Evolutionary conservation across 2,329 filamentous ascomycete species (phyloP).

Genomic region (Leptographium galeiforme): DNA sequence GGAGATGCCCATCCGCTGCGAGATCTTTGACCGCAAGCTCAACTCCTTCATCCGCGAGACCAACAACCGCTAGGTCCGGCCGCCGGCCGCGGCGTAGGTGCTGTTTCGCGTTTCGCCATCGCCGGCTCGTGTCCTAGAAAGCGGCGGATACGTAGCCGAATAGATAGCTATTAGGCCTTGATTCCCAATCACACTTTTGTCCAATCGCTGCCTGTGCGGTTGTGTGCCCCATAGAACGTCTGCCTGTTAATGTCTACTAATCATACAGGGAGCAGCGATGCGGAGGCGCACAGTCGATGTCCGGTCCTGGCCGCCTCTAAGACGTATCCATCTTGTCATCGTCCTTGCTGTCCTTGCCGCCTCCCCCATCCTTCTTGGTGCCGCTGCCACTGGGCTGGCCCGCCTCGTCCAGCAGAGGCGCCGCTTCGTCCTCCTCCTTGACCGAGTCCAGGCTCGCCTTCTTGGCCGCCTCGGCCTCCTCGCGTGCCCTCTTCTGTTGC

Average conservation of each 20-base stretch:
- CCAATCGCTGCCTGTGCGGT: background rate
- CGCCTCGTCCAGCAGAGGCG: constrained; percentile 47
- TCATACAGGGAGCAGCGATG: constrained; percentile 3
- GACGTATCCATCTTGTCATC: constrained; percentile 87
- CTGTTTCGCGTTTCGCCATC: background rate
- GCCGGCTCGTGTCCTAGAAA: background rate
- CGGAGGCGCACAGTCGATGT: background rate
- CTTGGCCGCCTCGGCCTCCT: constrained; percentile 49
- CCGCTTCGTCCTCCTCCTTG: constrained; percentile 62
- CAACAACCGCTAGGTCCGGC: constrained; percentile 36
- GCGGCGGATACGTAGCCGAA: background rate
- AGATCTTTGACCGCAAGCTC: constrained; percentile 83
- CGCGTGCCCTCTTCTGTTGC: constrained; percentile 71
- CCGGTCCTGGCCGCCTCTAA: constrained; percentile 23
- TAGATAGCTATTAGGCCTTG: background rate
- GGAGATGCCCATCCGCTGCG: constrained; percentile 93
- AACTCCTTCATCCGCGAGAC: constrained; percentile 65
- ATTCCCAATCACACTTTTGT: background rate
- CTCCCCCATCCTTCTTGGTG: constrained; percentile 30
- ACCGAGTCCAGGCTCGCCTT: constrained; percentile 53
- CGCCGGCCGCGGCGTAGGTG: background rate
- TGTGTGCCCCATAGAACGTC: background rate
- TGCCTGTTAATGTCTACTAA: constrained; percentile 5
- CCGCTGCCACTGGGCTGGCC: constrained; percentile 46
- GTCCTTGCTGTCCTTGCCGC: constrained; percentile 32